These are phyloP conservation scores for Penicillium sp. DNA, from an alignment of 2,329 filamentous ascomycete species.

Conservation along the genomic window DNA sequence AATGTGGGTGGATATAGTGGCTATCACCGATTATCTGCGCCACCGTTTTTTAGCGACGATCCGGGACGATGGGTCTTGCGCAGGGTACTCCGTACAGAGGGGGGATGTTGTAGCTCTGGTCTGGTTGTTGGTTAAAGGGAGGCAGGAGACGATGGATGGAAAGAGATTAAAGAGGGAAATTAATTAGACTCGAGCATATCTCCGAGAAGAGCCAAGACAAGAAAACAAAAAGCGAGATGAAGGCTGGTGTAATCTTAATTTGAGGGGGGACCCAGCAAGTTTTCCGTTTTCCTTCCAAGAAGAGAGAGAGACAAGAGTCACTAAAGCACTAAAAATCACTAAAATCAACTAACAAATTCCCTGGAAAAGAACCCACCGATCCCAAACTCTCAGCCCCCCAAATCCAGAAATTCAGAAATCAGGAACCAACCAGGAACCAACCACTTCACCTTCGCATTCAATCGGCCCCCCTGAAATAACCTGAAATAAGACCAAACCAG, in stretches of 20 bases:
- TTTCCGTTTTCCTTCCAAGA: conserved; percentile 19
- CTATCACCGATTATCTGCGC: conserved; percentile 16
- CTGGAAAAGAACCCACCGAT: conserved; percentile 21
- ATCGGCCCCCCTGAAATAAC: not conserved
- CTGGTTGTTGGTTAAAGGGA: not conserved
- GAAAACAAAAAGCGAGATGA: conserved; percentile 3
- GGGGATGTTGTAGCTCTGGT: not conserved
- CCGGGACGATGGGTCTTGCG: conserved; percentile 21
- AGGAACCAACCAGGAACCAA: conserved; percentile 6
- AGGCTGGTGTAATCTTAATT: conserved; percentile 10
- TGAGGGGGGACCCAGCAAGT: conserved; percentile 21
- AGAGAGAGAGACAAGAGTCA: too few relatives aligned
- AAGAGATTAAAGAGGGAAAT: conserved; percentile 8
- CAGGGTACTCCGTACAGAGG: conserved; percentile 1
- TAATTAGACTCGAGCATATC: not conserved
- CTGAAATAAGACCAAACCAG: not conserved
- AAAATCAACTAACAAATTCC: too few relatives aligned
- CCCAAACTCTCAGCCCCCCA: conserved; percentile 9
- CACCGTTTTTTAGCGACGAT: conserved; percentile 18
- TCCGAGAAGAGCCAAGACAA: not conserved
- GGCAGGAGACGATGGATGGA: conserved; percentile 5
- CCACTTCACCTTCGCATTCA: not conserved
- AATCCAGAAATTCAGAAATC: not conserved
- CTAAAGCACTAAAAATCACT: too few relatives aligned
- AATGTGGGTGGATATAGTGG: conserved; percentile 11